Base-by-base conservation (phyloP, 176 grass and related monocot genomes). In the Oryza brachyantha region DNA sequence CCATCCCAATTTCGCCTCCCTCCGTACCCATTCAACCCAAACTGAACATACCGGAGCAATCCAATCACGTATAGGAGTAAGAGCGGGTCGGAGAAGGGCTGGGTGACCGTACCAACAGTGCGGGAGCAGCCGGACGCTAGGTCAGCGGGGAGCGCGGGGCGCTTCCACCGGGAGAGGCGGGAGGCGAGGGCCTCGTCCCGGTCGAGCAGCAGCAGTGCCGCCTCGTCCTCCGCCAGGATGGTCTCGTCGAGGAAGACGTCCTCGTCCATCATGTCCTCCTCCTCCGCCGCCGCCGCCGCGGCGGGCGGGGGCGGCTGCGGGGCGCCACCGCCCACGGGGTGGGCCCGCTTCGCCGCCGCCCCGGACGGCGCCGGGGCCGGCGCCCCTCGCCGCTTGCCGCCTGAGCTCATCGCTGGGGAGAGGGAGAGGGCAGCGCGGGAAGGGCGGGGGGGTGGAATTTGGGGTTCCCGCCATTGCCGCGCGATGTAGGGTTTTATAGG, bases 231-330 rank as follows among this genome's bases (percentile, higher is more conserved):
- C 65, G 63, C 86, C 34, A 97, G 62, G 40, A 97, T 64, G 27
- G 83, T 45, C 38, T 98, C 88, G 19, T 98, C 96, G 11, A 98
- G 85, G 74, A 91, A 98, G 13, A 98, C 81, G 61, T 98, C 96
- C 61, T 94, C 96, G 54, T 98, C 96, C 90, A 95, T 93, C 96
- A 98, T 98, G 64, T 96, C 93, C 85, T 98, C 94, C 84, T 93
- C 95, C 79, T 28, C 75, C 14, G 21, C 60, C 28, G 10, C 34
- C 2, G 25, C 70, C 8, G 8, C 52, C 8, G 52, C 52, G n/a
- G 52, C 64, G 21, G 74, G 86, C 32, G 76, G 78, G 24, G 50
- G 74, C 74, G 78, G 76, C 32, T 88, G 64, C 72, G 45, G 9
- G 29, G 84, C 64, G 16, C 38, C 12, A 25, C 86, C 64, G 14